phyloP scores from a whole-genome alignment of 225 moss, liverwort and hornwort species.

The Physcomitrium patens region DNA sequence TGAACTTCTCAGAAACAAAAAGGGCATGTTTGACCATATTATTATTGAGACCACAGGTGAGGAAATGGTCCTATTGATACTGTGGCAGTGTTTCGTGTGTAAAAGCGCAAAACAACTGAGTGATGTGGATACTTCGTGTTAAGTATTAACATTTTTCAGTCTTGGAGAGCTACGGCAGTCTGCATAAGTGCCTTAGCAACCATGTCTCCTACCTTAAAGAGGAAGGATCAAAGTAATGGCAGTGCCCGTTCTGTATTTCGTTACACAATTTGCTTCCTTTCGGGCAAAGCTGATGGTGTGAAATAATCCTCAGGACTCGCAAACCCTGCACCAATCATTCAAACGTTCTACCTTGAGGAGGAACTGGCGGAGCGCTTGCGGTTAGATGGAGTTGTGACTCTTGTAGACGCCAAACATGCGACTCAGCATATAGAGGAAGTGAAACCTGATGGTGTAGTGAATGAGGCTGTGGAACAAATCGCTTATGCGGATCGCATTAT shows the following conservation, averaged over 20 bases:
- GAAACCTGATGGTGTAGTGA: conserved; percentile 93
- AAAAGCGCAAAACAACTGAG: neutral
- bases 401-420: conserved; percentile 98
- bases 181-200: too few species aligned
- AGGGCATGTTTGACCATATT: conserved; percentile 88
- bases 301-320: conserved; percentile 69
- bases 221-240: neutral
- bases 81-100: neutral
- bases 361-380: conserved; percentile 69
- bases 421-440: conserved; percentile 90
- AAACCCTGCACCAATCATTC: conserved; percentile 97
- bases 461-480: conserved; percentile 99
- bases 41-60: conserved; percentile 95
- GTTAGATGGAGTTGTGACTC: conserved; percentile 92
- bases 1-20: conserved; percentile 76
- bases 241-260: neutral
- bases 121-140: neutral
- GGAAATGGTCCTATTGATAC: conserved; percentile 17
- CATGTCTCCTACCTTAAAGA: neutral
- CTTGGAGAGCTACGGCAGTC: too few species aligned
- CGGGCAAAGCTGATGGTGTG: too few species aligned
- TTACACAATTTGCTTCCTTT: neutral
- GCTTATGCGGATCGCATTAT: conserved; percentile 98
- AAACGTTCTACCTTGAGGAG: conserved; percentile 94
- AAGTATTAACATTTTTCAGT: too few species aligned